These are phyloP conservation scores for Tetracentron sinense DNA, from an alignment of 164 flowering plant species.

Conservation along the genomic window DNA sequence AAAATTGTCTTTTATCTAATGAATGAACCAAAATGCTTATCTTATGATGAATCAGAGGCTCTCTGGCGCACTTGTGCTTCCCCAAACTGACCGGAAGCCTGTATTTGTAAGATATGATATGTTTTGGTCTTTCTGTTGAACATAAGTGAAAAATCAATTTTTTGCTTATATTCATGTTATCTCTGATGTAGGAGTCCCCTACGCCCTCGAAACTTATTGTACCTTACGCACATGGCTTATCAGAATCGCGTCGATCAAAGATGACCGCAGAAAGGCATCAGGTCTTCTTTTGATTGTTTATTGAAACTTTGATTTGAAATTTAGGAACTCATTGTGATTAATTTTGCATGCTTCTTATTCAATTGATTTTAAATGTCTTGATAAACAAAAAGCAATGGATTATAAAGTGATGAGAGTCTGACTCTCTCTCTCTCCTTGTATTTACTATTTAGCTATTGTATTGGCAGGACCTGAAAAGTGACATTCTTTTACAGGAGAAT, in stretches of 20 bases:
- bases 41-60: constrained; percentile 46
- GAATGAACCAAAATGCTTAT: neutral
- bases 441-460: neutral
- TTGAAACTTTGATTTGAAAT: neutral
- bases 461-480: neutral
- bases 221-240: constrained; percentile 51
- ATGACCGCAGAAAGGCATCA: constrained; percentile 69
- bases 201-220: constrained; percentile 64
- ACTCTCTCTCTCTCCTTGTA: neutral
- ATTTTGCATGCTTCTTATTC: too few species aligned
- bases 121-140: neutral
- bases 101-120: constrained; percentile 56
- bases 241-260: constrained; percentile 76
- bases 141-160: neutral
- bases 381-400: neutral
- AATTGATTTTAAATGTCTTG: neutral
- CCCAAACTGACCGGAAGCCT: constrained; percentile 44
- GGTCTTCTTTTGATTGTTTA: constrained; percentile 32
- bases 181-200: constrained; percentile 71
- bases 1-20: neutral
- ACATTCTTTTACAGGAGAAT: constrained; percentile 57
- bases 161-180: constrained; percentile 1
- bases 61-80: constrained; percentile 41
- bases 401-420: neutral
- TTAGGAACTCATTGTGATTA: neutral